phyloP scores from a whole-genome alignment of 352 stramenopile species.

The Phytophthora hibernalis region DNA sequence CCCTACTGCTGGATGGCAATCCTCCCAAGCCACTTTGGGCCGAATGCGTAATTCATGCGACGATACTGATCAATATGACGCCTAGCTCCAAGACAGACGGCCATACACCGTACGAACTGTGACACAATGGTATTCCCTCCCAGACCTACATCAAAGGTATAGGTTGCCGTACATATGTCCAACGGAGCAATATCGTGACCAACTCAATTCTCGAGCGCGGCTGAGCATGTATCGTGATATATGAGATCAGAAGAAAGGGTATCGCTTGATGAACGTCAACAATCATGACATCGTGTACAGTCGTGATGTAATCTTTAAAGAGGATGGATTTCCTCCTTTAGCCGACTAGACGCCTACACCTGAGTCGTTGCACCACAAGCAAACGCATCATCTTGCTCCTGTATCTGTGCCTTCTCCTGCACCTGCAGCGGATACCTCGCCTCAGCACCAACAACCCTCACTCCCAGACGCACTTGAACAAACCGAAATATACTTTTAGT shows the following conservation, averaged over 20 bases:
- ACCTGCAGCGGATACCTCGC: too few species aligned
- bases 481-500: too few species aligned
- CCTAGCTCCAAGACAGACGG: constrained; percentile 3
- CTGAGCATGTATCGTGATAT: constrained; percentile 12
- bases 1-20: constrained; percentile 4
- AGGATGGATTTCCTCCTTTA: constrained; percentile 4
- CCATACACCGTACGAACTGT: constrained; percentile 9
- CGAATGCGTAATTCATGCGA: constrained; percentile 7
- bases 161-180: constrained; percentile 3
- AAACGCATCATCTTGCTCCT: too few species aligned
- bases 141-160: constrained; percentile 5
- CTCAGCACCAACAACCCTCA: too few species aligned
- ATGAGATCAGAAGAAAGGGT: constrained; percentile 7
- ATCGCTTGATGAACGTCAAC: constrained; percentile 13
- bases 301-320: constrained; percentile 12
- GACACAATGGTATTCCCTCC: constrained; percentile 8
- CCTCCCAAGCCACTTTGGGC: constrained; percentile 15
- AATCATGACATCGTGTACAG: constrained; percentile 11
- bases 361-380: too few species aligned
- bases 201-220: constrained; percentile 5
- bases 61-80: constrained; percentile 18
- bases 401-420: too few species aligned
- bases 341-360: too few species aligned
- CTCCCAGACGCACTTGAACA: too few species aligned
- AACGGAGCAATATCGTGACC: constrained; percentile 8